A percentile compares a stretch with the other conserved stretches of the same genome.
phyloP scores from a whole-genome alignment of 176 grass and related monocot species.

The Oryza meyeriana region DNA sequence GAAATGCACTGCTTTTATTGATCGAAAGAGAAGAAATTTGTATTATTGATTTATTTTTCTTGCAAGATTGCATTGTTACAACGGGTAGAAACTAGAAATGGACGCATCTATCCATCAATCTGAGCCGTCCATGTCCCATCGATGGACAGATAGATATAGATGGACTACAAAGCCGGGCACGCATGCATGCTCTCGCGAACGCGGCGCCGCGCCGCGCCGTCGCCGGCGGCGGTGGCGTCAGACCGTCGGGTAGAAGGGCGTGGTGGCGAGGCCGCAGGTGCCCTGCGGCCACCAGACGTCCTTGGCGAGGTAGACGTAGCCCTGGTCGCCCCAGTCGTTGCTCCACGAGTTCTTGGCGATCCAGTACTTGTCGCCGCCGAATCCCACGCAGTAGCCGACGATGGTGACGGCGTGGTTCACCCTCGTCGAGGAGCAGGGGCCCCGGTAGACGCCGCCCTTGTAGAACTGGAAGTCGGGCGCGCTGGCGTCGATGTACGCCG shows the following conservation, averaged over 20 bases:
- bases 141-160: background rate
- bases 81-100: background rate
- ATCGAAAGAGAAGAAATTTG: background rate
- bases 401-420: constrained; percentile 48
- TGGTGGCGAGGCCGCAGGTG: constrained; percentile 37
- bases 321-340: constrained; percentile 44
- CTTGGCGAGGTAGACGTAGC: constrained; percentile 41
- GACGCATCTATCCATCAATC: background rate
- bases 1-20: background rate
- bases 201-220: background rate
- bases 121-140: background rate
- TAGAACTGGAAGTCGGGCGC: constrained; percentile 38
- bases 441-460: constrained; percentile 37
- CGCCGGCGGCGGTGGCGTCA: background rate
- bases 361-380: constrained; percentile 40
- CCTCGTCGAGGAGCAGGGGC: constrained; percentile 16
- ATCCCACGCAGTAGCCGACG: constrained; percentile 43
- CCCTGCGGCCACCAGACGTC: constrained; percentile 26
- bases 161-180: background rate
- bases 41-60: background rate
- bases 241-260: constrained; percentile 39
- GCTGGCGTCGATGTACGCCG: constrained; percentile 37
- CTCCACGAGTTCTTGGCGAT: constrained; percentile 59
- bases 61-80: background rate
- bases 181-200: background rate